phyloP scores from a whole-genome alignment of 2,329 filamentous ascomycete genomes.

The Talaromyces sp. region DNA sequence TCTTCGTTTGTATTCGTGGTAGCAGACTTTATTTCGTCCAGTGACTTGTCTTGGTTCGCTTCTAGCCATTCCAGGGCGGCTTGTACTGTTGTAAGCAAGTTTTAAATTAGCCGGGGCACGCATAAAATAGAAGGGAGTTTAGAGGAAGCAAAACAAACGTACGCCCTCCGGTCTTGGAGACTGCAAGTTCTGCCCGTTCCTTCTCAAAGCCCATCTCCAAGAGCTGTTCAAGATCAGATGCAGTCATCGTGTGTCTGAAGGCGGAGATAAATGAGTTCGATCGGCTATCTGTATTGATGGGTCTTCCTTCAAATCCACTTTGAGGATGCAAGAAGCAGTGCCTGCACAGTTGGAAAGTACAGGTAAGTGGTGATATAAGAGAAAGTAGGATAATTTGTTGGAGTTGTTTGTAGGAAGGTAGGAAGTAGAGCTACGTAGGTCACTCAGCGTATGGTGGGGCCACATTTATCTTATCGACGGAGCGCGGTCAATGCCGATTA shows the following conservation, averaged over 20 bases:
- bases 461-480: too few species aligned
- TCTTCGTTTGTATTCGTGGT: conserved; percentile 48
- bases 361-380: not conserved
- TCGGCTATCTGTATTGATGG: not conserved
- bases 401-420: too few species aligned
- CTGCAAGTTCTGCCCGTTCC: conserved; percentile 72
- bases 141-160: conserved; percentile 33
- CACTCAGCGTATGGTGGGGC: too few species aligned
- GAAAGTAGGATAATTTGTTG: too few species aligned
- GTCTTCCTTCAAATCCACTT: not conserved
- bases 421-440: too few species aligned
- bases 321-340: not conserved
- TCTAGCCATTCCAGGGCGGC: conserved; percentile 93
- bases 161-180: conserved; percentile 78
- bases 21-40: conserved; percentile 69
- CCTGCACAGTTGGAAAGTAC: not conserved
- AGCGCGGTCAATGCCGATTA: too few species aligned
- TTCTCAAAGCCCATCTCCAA: conserved; percentile 74
- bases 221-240: conserved; percentile 56
- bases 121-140: not conserved
- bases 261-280: not conserved
- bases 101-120: not conserved
- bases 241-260: conserved; percentile 27
- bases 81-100: conserved; percentile 56
- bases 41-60: conserved; percentile 76